Percentiles rank a stretch among this genome's conserved stretches.
phyloP scores from a whole-genome alignment of 352 stramenopile species.

The Pythium chondricola region DNA sequence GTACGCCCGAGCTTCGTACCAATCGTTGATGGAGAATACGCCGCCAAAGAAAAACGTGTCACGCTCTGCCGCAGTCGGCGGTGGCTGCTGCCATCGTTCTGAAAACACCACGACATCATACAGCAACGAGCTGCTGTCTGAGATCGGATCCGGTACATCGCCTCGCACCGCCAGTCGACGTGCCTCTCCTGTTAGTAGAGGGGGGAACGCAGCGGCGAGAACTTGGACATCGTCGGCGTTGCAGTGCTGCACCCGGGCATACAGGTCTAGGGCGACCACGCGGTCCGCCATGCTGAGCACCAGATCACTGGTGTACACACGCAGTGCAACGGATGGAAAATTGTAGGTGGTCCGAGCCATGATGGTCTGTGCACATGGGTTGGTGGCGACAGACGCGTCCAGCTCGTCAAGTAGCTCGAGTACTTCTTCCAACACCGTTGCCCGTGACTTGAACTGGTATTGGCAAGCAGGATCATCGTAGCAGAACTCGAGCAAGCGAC shows the following conservation, averaged over 20 bases:
- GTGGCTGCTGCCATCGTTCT: slow-evolving; percentile 17
- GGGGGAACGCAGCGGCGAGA: not conserved
- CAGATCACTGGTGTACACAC: not conserved
- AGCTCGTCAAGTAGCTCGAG: slow-evolving; percentile 4
- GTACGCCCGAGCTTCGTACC: not conserved
- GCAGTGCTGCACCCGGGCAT: not conserved
- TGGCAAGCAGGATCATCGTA: slow-evolving; percentile 8
- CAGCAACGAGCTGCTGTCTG: slow-evolving; percentile 6
- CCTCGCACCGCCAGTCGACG: not conserved
- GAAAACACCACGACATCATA: slow-evolving; percentile 23
- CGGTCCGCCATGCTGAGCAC: not conserved
- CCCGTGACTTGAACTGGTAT: slow-evolving; percentile 10
- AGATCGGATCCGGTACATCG: not conserved
- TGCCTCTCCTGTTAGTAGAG: not conserved
- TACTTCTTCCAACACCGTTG: slow-evolving; percentile 9
- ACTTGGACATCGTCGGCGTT: not conserved
- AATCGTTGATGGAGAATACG: slow-evolving; percentile 5
- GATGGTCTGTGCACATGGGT: slow-evolving; percentile 10
- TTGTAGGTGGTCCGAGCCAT: not conserved
- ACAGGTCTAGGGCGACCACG: not conserved
- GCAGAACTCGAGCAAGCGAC: slow-evolving; percentile 15
- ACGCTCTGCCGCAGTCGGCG: slow-evolving; percentile 5
- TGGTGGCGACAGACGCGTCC: slow-evolving; percentile 7
- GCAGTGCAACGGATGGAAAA: slow-evolving; percentile 3
- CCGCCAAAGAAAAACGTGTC: slow-evolving; percentile 4